phyloP scores from a whole-genome alignment of 768 basidiomycete genomes.

The Boletus sp. region DNA sequence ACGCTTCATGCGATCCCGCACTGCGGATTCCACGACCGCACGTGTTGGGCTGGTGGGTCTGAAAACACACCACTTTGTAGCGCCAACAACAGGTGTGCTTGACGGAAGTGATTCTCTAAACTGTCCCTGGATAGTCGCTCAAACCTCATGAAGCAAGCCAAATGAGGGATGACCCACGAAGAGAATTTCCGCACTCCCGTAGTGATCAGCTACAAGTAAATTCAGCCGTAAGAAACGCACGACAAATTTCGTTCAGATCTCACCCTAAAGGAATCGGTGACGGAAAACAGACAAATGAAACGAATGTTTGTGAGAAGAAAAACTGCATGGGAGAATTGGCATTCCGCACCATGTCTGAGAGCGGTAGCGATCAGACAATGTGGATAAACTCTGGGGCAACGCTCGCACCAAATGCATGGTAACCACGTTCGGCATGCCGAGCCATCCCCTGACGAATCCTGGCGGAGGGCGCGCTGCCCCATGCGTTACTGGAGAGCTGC shows the following conservation, averaged over 20 bases:
- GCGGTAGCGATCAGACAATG: constrained; percentile 5
- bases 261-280: constrained; percentile 24
- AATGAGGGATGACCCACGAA: constrained; percentile 49
- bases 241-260: constrained; percentile 2
- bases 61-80: constrained; percentile 88
- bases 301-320: constrained; percentile 15
- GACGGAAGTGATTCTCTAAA: constrained; percentile 49
- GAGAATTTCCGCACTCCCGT: constrained; percentile 78
- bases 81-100: constrained; percentile 52
- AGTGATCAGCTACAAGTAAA: constrained; percentile 67
- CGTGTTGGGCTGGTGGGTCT: constrained; percentile 48
- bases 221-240: constrained; percentile 7
- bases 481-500: constrained; percentile 84
- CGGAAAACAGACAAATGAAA: constrained; percentile 1
- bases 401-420: constrained; percentile 43
- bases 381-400: constrained; percentile 4
- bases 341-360: constrained; percentile 53
- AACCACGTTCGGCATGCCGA: constrained; percentile 54
- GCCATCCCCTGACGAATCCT: constrained; percentile 68
- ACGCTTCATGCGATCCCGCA: constrained; percentile 67
- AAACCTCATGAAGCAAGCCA: not conserved
- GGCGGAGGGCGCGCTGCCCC: constrained; percentile 69
- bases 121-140: constrained; percentile 52
- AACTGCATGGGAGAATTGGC: constrained; percentile 1
- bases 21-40: constrained; percentile 54